Evolutionary conservation across 1,284 basidiomycete genomes (phyloP).

Genomic region (Austroboletus novae-zelandiae): DNA sequence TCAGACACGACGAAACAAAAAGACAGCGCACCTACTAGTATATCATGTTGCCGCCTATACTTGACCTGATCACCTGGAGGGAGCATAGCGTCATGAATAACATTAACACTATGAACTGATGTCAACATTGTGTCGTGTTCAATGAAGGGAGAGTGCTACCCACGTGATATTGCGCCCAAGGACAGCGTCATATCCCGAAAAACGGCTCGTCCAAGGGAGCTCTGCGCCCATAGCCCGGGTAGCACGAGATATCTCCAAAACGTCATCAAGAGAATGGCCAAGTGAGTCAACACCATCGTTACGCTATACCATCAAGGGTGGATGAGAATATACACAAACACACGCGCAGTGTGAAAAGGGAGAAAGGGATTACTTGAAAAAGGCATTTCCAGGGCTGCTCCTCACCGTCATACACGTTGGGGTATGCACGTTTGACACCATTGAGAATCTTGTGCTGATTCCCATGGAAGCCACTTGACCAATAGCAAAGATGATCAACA

Average conservation of each 20-base stretch:
- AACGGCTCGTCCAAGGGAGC: background rate
- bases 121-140: background rate
- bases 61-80: background rate
- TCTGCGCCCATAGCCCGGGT: background rate
- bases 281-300: slow-evolving; percentile 11
- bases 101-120: background rate
- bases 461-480: slow-evolving; percentile 11
- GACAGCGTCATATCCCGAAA: background rate
- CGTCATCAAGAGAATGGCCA: slow-evolving; percentile 10
- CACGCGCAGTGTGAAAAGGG: background rate
- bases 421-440: slow-evolving; percentile 6
- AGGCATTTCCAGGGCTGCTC: background rate
- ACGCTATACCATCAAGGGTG: background rate
- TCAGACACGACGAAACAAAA: background rate
- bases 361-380: background rate
- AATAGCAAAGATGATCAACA: slow-evolving; percentile 3
- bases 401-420: slow-evolving; percentile 8
- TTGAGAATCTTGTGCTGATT: slow-evolving; percentile 9
- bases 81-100: background rate
- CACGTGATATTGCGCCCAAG: background rate
- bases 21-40: background rate
- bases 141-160: background rate
- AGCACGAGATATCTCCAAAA: background rate
- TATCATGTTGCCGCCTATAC: background rate
- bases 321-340: background rate